Evolutionary conservation across 2,329 filamentous ascomycete genomes (phyloP).

Genomic region (Aspergillus glaucus): DNA sequence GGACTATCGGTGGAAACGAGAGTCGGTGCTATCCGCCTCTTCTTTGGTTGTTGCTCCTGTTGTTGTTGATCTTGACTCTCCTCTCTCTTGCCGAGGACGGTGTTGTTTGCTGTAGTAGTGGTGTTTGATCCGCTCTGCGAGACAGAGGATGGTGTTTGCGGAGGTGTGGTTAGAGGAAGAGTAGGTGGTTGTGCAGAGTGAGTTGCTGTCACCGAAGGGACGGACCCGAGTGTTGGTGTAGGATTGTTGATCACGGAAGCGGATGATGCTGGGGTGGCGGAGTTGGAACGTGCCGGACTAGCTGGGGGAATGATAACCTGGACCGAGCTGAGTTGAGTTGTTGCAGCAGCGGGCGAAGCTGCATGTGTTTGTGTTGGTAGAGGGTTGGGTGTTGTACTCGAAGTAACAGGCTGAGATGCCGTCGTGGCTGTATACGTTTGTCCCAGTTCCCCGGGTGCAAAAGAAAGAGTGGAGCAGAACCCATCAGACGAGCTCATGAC

Average conservation of each 20-base stretch:
- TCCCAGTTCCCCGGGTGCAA: conserved; percentile 75
- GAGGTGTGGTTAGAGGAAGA: conserved; percentile 79
- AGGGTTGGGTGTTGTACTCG: conserved; percentile 49
- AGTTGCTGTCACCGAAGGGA: conserved; percentile 70
- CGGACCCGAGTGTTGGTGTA: conserved; percentile 67
- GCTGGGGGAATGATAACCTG: conserved; percentile 50
- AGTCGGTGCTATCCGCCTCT: conserved; percentile 64
- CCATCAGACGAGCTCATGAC: conserved; percentile 97
- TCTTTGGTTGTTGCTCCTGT: conserved; percentile 51
- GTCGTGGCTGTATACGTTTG: conserved; percentile 59
- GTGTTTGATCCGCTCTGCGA: conserved; percentile 51
- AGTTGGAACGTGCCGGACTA: conserved; percentile 80
- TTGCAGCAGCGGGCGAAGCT: conserved; percentile 48
- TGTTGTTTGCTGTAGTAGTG: conserved; percentile 32
- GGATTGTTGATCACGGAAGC: conserved; percentile 64
- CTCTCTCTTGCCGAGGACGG: conserved; percentile 49
- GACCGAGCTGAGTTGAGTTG: conserved; percentile 21
- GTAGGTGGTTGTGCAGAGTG: conserved; percentile 50
- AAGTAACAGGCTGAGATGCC: conserved; percentile 27
- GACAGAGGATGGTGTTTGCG: conserved; percentile 65
- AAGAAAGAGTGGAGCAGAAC: conserved; percentile 89
- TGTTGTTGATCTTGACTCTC: conserved; percentile 39
- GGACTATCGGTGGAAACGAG: conserved; percentile 42
- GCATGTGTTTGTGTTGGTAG: conserved; percentile 62
- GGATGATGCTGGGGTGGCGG: conserved; percentile 49